Evolutionary conservation across 2,329 filamentous ascomycete species (phyloP), one percentile per base, ranked within the genome.

Genomic region (Leptosphaerulina australis): DNA sequence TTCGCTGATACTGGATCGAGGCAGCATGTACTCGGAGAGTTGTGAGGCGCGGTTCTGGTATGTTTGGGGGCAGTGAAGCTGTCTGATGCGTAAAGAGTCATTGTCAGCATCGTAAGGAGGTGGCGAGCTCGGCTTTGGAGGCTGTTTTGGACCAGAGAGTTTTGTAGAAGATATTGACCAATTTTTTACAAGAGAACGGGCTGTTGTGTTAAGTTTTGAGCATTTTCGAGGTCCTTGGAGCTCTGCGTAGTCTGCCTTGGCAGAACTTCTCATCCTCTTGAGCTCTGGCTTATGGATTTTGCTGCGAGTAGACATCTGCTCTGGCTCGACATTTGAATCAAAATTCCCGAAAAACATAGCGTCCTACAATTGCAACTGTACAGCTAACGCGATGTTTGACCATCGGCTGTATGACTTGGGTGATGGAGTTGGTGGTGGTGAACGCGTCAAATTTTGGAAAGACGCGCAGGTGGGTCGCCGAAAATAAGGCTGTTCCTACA

Each of bases 401-500:
- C 48, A 51, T 51, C 5, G 24, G 31, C 21, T n/a, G 14, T 20
- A 31, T 48, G 34, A 21, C n/a, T 21, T 24, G 7, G 12, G 41
- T 20, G 17, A 20, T 33, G 29, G 30, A 15, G 14, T 21, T 5
- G 20, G 25, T 37, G 25, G 15, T 39, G 18, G 36, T 22, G 28
- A 18, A 34, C 43, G 41, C 34, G 36, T 46, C 30, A 26, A 31
- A 30, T 11, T 28, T 28, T 18, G 24, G 38, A 34, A 14, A 49
- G 45, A 56, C 53, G 53, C 53, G 53, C 45, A 24, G 15, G 56
- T 43, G 54, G 58, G 55, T 53, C 53, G 41, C 28, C 14, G 29
- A 36, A 28, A 10, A 21, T 46, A 37, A 34, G 50, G 43, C 34
- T 46, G 36, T 26, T 22, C 22, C 30, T 31, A 10, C 14, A 11